Base-by-base conservation (phyloP, 2,329 filamentous ascomycete genomes). In the Achaetomium macrosporum region DNA sequence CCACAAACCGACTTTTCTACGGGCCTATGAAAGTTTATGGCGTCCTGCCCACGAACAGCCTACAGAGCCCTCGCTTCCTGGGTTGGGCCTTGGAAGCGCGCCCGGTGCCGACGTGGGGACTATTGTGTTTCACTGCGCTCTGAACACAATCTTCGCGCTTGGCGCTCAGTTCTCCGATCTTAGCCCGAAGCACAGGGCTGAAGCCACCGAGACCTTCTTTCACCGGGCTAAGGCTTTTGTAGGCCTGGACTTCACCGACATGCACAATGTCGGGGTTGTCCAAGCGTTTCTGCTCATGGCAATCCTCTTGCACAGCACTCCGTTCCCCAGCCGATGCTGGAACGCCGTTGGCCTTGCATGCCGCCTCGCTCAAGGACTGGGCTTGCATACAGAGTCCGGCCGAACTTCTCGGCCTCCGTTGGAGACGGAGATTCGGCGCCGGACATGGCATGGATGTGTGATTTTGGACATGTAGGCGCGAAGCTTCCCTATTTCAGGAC, bases 101-200 rank as follows among this genome's bases (percentile, higher is more conserved):
- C 64, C 68, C 15, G 69, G 56, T 9, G 56, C 65, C 0, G 66
- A 64, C 2, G 59, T 68, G 2, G 63, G 61, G 33, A 67, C 68
- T 0, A 68, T 69, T 11, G 65, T 72, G 7, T 75, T 75, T 43
- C 67, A 72, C 50, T 69, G 64, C 33, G 69, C 71, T 1, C 61
- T 76, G 31, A 76, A 76, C 52, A 58, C 63, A 11, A 68, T 75
- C 1, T 73, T 76, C 33, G 69, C 71, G 0, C 62, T 76, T 2
- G 71, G 67, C 0, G 69, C 67, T 25, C 65, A 70, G 39, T 73
- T 72, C 50, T 66, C 69, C 1, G 65, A 60, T 8, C 51, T 60
- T 15, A 37, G 33, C 17, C 47, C 47, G 7, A 49, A 48, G 35
- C 31, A 66, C 59, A 58, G 69, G 47, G 60, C 62, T 1, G 61